Evolutionary conservation across 169 alveolate genomes (phyloP), one percentile per base, ranked within the genome.

Genomic region (Besnoitia besnoiti): DNA sequence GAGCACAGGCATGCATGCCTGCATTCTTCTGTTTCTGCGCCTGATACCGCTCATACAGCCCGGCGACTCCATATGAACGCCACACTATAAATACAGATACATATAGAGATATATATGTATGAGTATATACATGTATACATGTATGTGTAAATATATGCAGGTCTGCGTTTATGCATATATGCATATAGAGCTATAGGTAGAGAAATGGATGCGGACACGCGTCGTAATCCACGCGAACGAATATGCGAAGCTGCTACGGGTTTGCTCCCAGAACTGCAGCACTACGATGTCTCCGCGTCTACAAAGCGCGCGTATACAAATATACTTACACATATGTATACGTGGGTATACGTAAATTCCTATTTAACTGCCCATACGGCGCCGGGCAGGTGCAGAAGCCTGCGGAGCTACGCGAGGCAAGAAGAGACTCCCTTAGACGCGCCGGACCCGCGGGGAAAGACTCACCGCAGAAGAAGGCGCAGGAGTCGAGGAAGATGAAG

Each of bases 401-500:
- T 7, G 79, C 33, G 19, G 79, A 62, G 4, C 35, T 4, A 7
- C 7, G n/a, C 33, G 79, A 24, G 19, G n/a, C 42, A 62, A 62
- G 39, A 33, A 62, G 79, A 62, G 39, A 62, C 7, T 24, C 12
- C 14, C 79, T 12, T 19, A 73, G n/a, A 10, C 67, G 24, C 12
- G 12, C 67, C 67, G 30, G 67, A 55, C n/a, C n/a, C n/a, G n/a
- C 12, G 80, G 44, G 21, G 44, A 7, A 42, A 35, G 47, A 30
- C 80, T 67, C 10, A 67, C 87, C 87, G 59, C 87, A 77, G 33
- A 77, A 16, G 55, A 42, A 42, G 59, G 55, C 55, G 37, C 87
- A 77, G 19, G 87, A 77, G 55, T 77, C 87, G 21, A 77, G 55
- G 59, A 77, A 77, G 59, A 40, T 77, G 55, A 77, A 77, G 40